These are phyloP conservation scores for Aspergillus pseudotamarii DNA, from an alignment of 2,329 filamentous ascomycete species.

Conservation along the genomic window DNA sequence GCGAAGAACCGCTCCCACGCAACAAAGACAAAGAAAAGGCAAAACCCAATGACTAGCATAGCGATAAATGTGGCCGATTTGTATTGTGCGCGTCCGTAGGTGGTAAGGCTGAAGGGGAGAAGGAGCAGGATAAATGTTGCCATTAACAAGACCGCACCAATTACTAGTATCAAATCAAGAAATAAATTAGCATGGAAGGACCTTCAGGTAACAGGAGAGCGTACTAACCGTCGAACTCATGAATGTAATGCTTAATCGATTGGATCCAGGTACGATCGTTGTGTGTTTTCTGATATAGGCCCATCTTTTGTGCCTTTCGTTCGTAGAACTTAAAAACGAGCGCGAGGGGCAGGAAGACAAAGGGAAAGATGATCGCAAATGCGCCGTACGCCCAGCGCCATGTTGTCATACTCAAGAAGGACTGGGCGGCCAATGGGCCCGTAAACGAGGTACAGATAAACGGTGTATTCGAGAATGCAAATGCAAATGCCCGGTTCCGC, in stretches of 20 bases:
- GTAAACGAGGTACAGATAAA: constrained; percentile 65
- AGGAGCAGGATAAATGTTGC: constrained; percentile 7
- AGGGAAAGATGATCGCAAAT: constrained; percentile 63
- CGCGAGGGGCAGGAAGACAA: constrained; percentile 59
- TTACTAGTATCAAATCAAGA: constrained; percentile 14
- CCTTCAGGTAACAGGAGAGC: no score
- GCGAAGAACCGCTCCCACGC: constrained; percentile 59
- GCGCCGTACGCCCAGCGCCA: constrained; percentile 68
- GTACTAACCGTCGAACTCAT: constrained; percentile 61
- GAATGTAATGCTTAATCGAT: constrained; percentile 56
- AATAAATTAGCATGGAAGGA: no score
- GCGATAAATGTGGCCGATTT: constrained; percentile 6
- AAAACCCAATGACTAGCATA: constrained; percentile 4
- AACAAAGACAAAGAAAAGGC: constrained; percentile 44
- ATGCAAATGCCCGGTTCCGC: constrained; percentile 62
- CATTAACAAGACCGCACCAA: constrained; percentile 20
- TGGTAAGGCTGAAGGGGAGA: constrained; percentile 5
- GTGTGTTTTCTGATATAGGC: constrained; percentile 47
- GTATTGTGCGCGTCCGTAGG: constrained; percentile 7
- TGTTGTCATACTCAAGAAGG: constrained; percentile 51
- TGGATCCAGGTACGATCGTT: constrained; percentile 52
- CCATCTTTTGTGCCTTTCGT: constrained; percentile 58
- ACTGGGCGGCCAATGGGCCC: constrained; percentile 55
- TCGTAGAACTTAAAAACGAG: constrained; percentile 59
- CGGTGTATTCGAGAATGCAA: constrained; percentile 62